Base-by-base conservation (phyloP, 208 protist species). In the Strigomonas culicis region DNA sequence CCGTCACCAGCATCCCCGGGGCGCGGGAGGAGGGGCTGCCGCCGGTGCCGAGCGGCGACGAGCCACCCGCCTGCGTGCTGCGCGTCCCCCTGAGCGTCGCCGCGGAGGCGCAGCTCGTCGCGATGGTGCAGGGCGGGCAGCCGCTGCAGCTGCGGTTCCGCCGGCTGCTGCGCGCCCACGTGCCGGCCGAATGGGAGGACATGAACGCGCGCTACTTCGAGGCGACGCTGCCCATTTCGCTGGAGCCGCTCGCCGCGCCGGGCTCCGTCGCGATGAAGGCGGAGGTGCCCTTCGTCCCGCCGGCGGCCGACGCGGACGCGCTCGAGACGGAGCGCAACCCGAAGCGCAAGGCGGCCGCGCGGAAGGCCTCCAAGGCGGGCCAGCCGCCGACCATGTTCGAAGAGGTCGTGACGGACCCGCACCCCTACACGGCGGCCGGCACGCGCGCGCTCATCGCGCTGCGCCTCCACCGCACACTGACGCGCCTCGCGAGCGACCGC, bases 171-270 rank as follows among this genome's bases (percentile, higher is more conserved):
- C 76, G 75, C 49, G 69, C 73, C 30, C 71, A 70, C 43, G 75
- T 71, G n/a, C 86, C 87, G 39, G 47, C 77, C 1, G 87, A 96
- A 19, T 96, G 90, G 90, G 87, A 92, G 57, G 90, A 96, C 71
- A 46, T 78, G 31, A 88, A 90, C 63, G 85, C 88, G 24, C 63
- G 44, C 43, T 85, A 84, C 67, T 96, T 80, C 60, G 70, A 79
- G 58, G 85, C 82, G 10, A 65, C 65, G 32, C 82, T 92, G 15
- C 75, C 72, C 11, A 49, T 96, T 10, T 44, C 68, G 21, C 70
- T 96, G 25, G 22, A 62, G 4, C 55, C 66, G 19, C 59, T 96
- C 27, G 32, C 68, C 7, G 84, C 86, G 66, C 90, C 90, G 0
- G 90, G 90, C 10, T 81, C 88, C 30, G 72, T 74, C 10, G 56